Evolutionary conservation across 106 monocot genomes (phyloP).

Genomic region (Apostasia ramifera): DNA sequence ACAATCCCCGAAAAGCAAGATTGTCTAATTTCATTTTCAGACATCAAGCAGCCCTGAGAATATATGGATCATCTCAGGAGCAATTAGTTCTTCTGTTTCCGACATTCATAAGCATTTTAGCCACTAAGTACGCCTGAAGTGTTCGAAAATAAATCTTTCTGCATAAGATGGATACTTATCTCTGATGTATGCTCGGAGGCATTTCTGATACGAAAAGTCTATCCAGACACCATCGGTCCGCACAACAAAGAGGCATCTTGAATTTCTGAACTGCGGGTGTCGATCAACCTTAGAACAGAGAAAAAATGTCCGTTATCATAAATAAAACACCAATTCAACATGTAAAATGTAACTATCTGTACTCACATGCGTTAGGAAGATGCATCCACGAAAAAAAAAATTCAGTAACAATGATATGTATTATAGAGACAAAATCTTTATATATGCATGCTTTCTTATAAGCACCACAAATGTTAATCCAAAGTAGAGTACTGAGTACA

Average conservation of each 20-base stretch:
- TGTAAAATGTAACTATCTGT: not conserved
- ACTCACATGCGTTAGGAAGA: not conserved
- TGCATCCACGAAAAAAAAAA: not conserved
- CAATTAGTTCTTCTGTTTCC: too few relatives aligned
- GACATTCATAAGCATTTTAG: not conserved
- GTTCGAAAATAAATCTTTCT: slow-evolving; percentile 67
- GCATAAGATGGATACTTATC: slow-evolving; percentile 69
- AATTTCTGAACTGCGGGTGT: slow-evolving; percentile 64
- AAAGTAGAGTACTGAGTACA: too few relatives aligned
- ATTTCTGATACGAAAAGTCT: slow-evolving; percentile 98
- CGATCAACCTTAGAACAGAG: slow-evolving; percentile 55
- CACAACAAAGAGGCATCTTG: slow-evolving; percentile 94
- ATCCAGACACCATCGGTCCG: slow-evolving; percentile 86
- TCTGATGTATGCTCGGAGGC: slow-evolving; percentile 70
- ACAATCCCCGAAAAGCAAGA: too few relatives aligned
- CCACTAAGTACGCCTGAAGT: slow-evolving; percentile 63
- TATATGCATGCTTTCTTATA: too few relatives aligned
- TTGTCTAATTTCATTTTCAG: too few relatives aligned
- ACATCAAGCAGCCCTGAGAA: too few relatives aligned
- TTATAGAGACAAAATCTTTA: too few relatives aligned
- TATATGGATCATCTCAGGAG: too few relatives aligned
- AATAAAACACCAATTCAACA: too few relatives aligned
- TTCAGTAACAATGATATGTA: too few relatives aligned
- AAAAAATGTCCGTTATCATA: too few relatives aligned
- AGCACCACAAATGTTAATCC: too few relatives aligned